These are phyloP conservation scores for Mycena alexandri DNA, from an alignment of 768 basidiomycete species.

Conservation along the genomic window DNA sequence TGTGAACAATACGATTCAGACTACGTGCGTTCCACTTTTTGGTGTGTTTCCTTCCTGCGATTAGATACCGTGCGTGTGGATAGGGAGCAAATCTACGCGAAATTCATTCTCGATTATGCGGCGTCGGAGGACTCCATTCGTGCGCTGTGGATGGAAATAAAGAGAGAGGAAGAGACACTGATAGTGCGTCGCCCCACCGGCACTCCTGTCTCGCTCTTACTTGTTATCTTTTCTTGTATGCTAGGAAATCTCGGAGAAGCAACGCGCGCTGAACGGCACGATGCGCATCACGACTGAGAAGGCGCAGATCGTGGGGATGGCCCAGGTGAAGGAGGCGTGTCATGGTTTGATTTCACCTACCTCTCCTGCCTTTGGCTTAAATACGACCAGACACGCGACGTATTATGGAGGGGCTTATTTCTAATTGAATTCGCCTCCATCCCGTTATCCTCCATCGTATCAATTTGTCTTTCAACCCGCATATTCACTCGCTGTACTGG, in stretches of 20 bases:
- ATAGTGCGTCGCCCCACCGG: slow-evolving; percentile 16
- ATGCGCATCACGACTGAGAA: slow-evolving; percentile 25
- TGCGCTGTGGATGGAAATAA: slow-evolving; percentile 39
- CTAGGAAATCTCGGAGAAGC: slow-evolving; percentile 31
- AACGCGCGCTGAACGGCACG: slow-evolving; percentile 13
- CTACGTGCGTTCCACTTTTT: slow-evolving; percentile 9
- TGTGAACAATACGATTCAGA: slow-evolving; percentile 7
- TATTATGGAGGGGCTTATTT: not conserved
- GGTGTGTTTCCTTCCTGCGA: no score
- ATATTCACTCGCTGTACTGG: no score
- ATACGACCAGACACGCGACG: not conserved
- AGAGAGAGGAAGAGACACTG: slow-evolving; percentile 33
- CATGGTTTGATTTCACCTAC: slow-evolving; percentile 30
- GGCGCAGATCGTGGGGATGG: slow-evolving; percentile 38
- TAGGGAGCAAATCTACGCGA: slow-evolving; percentile 35
- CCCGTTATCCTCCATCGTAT: no score
- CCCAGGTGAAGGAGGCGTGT: slow-evolving; percentile 37
- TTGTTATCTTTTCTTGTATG: not conserved
- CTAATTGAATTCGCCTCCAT: no score
- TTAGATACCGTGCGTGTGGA: not conserved
- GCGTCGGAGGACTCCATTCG: slow-evolving; percentile 42
- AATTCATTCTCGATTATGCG: slow-evolving; percentile 41
- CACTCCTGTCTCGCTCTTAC: not conserved
- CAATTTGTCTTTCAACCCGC: no score
- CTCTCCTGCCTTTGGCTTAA: not conserved